Evolutionary conservation across 2,329 filamentous ascomycete genomes (phyloP).

Genomic region (Talaromyces funiculosus): DNA sequence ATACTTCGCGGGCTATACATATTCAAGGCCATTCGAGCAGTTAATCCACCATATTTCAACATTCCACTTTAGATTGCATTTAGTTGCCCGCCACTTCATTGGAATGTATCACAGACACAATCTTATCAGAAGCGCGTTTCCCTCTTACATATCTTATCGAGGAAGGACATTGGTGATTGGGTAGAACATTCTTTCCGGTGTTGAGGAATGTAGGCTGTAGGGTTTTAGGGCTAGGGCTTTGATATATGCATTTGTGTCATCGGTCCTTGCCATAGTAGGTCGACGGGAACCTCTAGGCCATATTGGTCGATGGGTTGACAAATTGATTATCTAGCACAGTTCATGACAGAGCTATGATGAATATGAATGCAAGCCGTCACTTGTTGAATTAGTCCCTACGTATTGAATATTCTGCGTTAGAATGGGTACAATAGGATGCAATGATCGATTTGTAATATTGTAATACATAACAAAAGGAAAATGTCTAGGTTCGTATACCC

Average conservation of each 20-base stretch:
- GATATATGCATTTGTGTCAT: neutral
- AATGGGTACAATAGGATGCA: neutral
- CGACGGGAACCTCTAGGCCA: neutral
- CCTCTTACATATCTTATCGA: neutral
- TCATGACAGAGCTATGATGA: neutral
- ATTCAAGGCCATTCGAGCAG: neutral
- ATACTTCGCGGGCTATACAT: neutral
- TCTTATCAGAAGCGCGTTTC: neutral
- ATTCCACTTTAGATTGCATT: neutral
- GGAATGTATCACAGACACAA: neutral
- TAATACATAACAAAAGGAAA: conserved; percentile 7
- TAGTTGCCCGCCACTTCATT: neutral
- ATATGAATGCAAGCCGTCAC: neutral
- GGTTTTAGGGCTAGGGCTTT: neutral
- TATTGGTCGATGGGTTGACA: neutral
- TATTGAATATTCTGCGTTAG: neutral
- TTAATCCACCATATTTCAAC: neutral
- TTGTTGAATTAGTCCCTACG: neutral
- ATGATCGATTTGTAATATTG: conserved; percentile 4
- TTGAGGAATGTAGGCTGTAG: conserved; percentile 3
- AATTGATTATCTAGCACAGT: neutral
- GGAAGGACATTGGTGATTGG: neutral
- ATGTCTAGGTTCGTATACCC: neutral
- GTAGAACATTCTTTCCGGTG: neutral
- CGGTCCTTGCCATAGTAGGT: neutral